A percentile compares a stretch with the other conserved stretches of the same genome.
Evolutionary conservation across 2,329 filamentous ascomycete species (phyloP).

Genomic region (Emmonsia crescens): DNA sequence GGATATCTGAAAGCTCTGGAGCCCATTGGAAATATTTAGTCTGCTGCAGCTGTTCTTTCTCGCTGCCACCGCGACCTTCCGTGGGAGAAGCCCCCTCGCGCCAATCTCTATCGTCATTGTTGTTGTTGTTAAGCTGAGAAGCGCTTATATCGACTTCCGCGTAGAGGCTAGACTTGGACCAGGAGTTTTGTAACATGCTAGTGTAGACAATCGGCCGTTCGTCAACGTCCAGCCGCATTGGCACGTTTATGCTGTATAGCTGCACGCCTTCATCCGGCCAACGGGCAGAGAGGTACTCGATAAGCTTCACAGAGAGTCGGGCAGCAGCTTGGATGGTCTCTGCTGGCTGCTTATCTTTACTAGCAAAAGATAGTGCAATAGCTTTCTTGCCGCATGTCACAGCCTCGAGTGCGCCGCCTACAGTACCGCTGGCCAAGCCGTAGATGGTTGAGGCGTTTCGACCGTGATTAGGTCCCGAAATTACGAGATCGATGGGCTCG

Average conservation of each 20-base stretch:
- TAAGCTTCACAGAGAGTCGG: slow-evolving; percentile 57
- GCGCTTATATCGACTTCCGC: slow-evolving; percentile 55
- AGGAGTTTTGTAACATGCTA: slow-evolving; percentile 74
- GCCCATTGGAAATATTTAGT: slow-evolving; percentile 79
- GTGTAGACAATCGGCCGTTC: slow-evolving; percentile 61
- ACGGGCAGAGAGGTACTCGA: slow-evolving; percentile 61
- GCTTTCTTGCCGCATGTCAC: slow-evolving; percentile 56
- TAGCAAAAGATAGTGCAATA: slow-evolving; percentile 77
- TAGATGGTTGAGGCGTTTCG: slow-evolving; percentile 70
- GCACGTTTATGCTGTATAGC: slow-evolving; percentile 78
- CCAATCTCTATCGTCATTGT: neutral
- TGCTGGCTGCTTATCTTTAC: slow-evolving; percentile 65
- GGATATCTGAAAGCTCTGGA: slow-evolving; percentile 72
- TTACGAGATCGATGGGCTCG: slow-evolving; percentile 59
- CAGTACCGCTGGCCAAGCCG: slow-evolving; percentile 60
- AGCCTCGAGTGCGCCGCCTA: slow-evolving; percentile 66
- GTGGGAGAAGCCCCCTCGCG: slow-evolving; percentile 21
- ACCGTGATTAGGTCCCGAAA: slow-evolving; percentile 69
- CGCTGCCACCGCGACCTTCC: slow-evolving; percentile 32
- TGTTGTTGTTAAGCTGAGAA: neutral
- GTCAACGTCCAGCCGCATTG: slow-evolving; percentile 63
- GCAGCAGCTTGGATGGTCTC: slow-evolving; percentile 64
- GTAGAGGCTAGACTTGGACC: slow-evolving; percentile 68
- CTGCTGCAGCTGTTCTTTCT: slow-evolving; percentile 7
- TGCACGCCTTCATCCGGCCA: slow-evolving; percentile 59